Evolutionary conservation across 495 filamentous ascomycete genomes (phyloP), one percentile per base, ranked within the genome.

Genomic region (Sphaerosporella brunnea): DNA sequence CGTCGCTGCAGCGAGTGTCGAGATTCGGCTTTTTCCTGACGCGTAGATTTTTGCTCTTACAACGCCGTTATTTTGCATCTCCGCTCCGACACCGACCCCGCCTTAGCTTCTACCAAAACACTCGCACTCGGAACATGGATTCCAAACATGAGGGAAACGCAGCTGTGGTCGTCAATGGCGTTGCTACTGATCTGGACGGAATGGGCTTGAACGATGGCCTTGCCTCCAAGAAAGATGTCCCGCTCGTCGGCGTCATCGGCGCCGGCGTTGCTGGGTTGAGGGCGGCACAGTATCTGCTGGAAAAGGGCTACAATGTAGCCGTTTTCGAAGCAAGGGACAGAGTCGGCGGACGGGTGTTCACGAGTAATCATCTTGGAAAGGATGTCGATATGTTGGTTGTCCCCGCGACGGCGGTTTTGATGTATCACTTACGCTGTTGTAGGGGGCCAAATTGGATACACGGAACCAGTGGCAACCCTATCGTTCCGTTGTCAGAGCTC

Each of bases 371-470:
- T 47, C 36, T 64, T 16, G 63, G 62, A 43, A 69, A 75, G 50
- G 56, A 60, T 18, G 65, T 70, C 43, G 69, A 75, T 53, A 61
- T 74, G 71, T 73, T 67, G 58, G 66, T 65, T 47, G n/a, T n/a
- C n/a, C n/a, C n/a, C n/a, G n/a, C n/a, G n/a, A n/a, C n/a, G n/a
- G n/a, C n/a, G n/a, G n/a, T n/a, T n/a, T n/a, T n/a, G n/a, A n/a
- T n/a, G n/a, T n/a, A n/a, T n/a, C n/a, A n/a, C n/a, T 51, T 8
- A 50, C 49, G 24, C 40, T 1, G 13, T 11, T 15, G 30, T 54
- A 80, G 84, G 18, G 88, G 88, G 4, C 79, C 88, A 4, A 96
- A 95, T 58, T 95, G 88, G 88, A 92, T 94, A 21, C 88, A 96
- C 62, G 90, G 90, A 28, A 80, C 81, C 0, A 71, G 77, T 1